Conservation (phyloP, 371 early-diverging fungal species). For the Apophysomyces variabilis region DNA sequence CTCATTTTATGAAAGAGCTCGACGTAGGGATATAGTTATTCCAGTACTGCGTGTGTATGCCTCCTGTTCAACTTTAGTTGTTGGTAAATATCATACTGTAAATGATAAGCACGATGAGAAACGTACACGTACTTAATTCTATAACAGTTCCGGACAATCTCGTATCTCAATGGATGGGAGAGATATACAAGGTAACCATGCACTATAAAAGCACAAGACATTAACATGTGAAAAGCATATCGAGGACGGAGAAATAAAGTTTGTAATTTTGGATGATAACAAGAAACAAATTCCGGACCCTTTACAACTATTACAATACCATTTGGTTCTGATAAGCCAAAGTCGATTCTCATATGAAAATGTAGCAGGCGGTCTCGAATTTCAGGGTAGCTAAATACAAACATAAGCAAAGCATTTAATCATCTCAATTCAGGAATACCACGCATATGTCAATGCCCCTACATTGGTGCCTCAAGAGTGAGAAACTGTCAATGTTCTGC, state of each 20-base stretch:
- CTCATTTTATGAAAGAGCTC: conserved; percentile 25
- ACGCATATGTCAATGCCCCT: conserved; percentile 43
- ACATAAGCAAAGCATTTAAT: not conserved
- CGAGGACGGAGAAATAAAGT: conserved; percentile 49
- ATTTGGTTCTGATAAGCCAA: conserved; percentile 70
- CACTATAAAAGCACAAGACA: not conserved
- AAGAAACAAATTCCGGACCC: conserved; percentile 55
- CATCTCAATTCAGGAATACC: conserved; percentile 27
- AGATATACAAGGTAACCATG: conserved; percentile 68
- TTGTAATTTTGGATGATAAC: conserved; percentile 48
- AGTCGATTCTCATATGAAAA: conserved; percentile 67
- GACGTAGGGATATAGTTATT: conserved; percentile 21
- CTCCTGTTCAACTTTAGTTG: conserved; percentile 67
- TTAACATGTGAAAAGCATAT: conserved; percentile 44
- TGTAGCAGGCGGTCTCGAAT: conserved; percentile 53
- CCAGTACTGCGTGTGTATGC: conserved; percentile 54
- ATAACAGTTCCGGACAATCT: conserved; percentile 74
- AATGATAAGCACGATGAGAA: not conserved
- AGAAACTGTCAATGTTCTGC: conserved; percentile 31
- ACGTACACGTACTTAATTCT: not conserved
- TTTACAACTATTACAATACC: conserved; percentile 51
- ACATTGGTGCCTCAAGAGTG: conserved; percentile 31
- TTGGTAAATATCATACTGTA: conserved; percentile 29
- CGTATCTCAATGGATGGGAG: conserved; percentile 74
- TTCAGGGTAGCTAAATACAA: conserved; percentile 28